These are phyloP conservation scores for Saccharomycopsis fibuligera DNA, from an alignment of 805 yeast species.

Conservation along the genomic window DNA sequence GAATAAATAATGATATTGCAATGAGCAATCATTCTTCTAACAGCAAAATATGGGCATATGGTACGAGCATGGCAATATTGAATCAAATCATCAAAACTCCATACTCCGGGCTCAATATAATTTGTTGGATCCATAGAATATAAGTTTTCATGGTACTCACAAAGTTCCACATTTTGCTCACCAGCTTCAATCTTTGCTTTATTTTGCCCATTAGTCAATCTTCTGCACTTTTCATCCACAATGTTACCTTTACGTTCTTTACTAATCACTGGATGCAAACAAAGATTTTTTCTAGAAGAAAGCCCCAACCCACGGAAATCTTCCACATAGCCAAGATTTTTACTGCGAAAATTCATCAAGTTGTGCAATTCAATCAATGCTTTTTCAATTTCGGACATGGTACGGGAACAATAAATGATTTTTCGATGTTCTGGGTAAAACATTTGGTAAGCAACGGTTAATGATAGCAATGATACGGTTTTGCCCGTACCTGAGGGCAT, in stretches of 20 bases:
- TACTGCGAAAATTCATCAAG: constrained; percentile 79
- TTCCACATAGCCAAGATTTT: constrained; percentile 79
- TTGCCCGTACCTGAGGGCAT: constrained; percentile 99
- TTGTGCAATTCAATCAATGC: constrained; percentile 86
- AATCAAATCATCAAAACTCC: constrained; percentile 80
- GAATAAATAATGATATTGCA: constrained; percentile 95
- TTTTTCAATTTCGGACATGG: constrained; percentile 98
- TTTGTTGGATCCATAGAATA: constrained; percentile 83
- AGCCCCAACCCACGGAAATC: constrained; percentile 92
- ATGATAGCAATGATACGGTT: constrained; percentile 83
- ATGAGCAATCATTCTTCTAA: constrained; percentile 92
- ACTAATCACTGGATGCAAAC: constrained; percentile 82
- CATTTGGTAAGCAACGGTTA: constrained; percentile 94
- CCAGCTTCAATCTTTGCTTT: constrained; percentile 59
- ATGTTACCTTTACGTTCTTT: constrained; percentile 85
- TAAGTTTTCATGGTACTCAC: constrained; percentile 88
- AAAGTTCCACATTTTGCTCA: constrained; percentile 52
- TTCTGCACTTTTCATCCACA: constrained; percentile 94
- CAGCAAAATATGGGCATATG: constrained; percentile 95
- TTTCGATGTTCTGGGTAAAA: constrained; percentile 90
- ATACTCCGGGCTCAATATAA: constrained; percentile 87
- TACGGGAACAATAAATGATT: constrained; percentile 96
- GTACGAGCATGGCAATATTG: constrained; percentile 71
- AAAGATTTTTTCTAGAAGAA: constrained; percentile 89
- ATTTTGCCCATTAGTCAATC: constrained; percentile 88